Percentiles rank a stretch among this genome's conserved stretches.
Conservation (phyloP, 768 basidiomycete species). For the Lactarius deliciosus region DNA sequence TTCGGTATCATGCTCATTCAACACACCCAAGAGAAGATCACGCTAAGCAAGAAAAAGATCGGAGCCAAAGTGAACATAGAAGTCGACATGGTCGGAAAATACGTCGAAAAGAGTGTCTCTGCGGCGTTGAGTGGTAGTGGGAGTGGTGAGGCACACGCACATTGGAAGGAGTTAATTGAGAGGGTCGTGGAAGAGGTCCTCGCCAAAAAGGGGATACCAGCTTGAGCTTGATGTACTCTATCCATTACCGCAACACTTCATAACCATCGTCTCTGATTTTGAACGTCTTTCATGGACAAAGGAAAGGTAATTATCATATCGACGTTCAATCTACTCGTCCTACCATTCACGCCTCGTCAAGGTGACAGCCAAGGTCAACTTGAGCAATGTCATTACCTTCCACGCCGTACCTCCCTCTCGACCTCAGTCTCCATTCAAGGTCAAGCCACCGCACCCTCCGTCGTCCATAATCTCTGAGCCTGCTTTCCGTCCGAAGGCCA, state of each 20-base stretch:
- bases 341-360: conserved; percentile 32
- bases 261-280: neutral
- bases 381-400: conserved; percentile 34
- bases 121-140: conserved; percentile 62
- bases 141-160: conserved; percentile 41
- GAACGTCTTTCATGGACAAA: conserved; percentile 24
- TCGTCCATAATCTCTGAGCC: conserved; percentile 28
- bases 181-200: conserved; percentile 58
- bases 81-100: conserved; percentile 93
- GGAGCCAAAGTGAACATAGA: conserved; percentile 92
- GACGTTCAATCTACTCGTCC: neutral
- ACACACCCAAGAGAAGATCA: conserved; percentile 89
- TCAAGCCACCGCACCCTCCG: conserved; percentile 34
- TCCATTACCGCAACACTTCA: neutral
- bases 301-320: conserved; percentile 23
- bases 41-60: conserved; percentile 67
- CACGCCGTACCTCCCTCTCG: conserved; percentile 39
- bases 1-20: conserved; percentile 95
- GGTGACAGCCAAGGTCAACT: conserved; percentile 56
- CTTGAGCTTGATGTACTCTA: conserved; percentile 17
- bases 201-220: conserved; percentile 43
- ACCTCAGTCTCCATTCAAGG: conserved; percentile 51
- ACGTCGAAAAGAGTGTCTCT: conserved; percentile 78
- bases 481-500: conserved; percentile 52
- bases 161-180: conserved; percentile 47